Base-by-base conservation (phyloP, 805 yeast species). In the Starmera pachycereana region DNA sequence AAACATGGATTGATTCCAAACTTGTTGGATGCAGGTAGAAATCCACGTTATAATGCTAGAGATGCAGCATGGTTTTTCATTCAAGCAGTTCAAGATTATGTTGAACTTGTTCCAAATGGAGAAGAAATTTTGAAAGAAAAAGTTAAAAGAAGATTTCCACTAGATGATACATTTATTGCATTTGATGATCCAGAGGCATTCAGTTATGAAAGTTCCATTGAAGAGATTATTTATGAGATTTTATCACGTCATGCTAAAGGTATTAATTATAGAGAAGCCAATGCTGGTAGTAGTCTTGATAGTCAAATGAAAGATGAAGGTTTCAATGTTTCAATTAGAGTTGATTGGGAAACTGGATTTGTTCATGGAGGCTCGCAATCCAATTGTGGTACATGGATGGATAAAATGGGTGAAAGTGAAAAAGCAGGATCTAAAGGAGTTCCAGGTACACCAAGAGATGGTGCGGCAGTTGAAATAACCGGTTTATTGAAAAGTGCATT, bases 341-440 rank as follows among this genome's bases (percentile, higher is more conserved):
- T 89, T 35, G 97, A 90, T 57, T 90, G 97, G 97, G 53, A 65
- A 0, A 88, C 84, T 11, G 98, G 98, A 1, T 63, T 92, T 28
- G 66, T 89, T 4, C 82, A 77, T 58, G 98, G 97, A 36, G 97
- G 98, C 2, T 84, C 85, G 37, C 95, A 84, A 59, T 76, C 63
- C 58, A 90, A 90, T 57, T 90, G 98, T 65, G 98, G 98, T 18
- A 92, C 98, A 0, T 90, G 98, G 98, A 90, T 89, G 96, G 98
- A 90, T 62, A 90, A 90, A 63, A 90, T 90, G 97, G 98, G 98
- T 22, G 97, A 92, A 63, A 84, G 95, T 53, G 77, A 61, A 30
- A 69, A 62, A 41, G 96, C 97, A 0, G 81, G 82, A 1, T 80
- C 77, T 43, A 83, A 81, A 50, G 98, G 98, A n/a, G 67, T 75